A percentile compares a stretch with the other conserved stretches of the same genome.
Conservation (phyloP, 306 rosid genomes). For the Medicago truncatula region MtrunA17r5.0-ANR NC_053044.1:19284501-19285000, state of each 20-base stretch:
- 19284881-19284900: not conserved
- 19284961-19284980: no score
- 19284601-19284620: constrained; percentile 76
- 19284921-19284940: not conserved
- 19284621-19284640: constrained; percentile 74
- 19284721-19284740: constrained; percentile 6
- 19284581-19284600: constrained; percentile 65
- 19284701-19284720: constrained; percentile 22
- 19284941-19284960: not conserved
- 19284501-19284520: not conserved
- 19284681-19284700: constrained; percentile 1
- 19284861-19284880: constrained; percentile 33
- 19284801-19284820: constrained; percentile 35
- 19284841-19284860: constrained; percentile 28
- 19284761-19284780: constrained; percentile 36
- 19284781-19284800: constrained; percentile 41
- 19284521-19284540: not conserved
- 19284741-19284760: constrained; percentile 38
- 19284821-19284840: constrained; percentile 49
- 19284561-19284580: constrained; percentile 64
- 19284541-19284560: constrained; percentile 25
- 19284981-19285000: not conserved
- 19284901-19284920: constrained; percentile 20
- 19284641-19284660: constrained; percentile 68
- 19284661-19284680: constrained; percentile 68